Evolutionary conservation across 2,329 filamentous ascomycete genomes (phyloP).

Genomic region (Cercospora canescens): DNA sequence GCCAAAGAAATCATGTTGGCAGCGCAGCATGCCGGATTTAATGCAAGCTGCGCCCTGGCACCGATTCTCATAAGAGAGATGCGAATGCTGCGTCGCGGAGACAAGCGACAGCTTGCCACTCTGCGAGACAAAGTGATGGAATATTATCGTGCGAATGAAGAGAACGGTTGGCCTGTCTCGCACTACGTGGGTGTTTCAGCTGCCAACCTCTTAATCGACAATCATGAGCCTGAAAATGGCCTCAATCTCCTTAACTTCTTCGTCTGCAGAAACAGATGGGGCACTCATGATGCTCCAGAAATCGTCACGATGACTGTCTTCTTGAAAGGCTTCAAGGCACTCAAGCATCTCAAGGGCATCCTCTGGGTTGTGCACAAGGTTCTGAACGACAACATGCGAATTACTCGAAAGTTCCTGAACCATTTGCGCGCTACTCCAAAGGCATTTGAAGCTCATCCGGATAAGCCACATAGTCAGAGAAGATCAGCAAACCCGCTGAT

Average conservation of each 20-base stretch:
- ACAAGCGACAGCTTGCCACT: constrained; percentile 17
- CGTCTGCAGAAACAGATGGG: constrained; percentile 30
- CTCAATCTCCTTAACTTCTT: constrained; percentile 33
- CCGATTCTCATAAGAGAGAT: constrained; percentile 34
- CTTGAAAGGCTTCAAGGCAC: constrained; percentile 31
- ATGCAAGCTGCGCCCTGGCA: constrained; percentile 29
- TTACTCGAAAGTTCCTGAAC: constrained; percentile 30
- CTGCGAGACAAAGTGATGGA: constrained; percentile 27
- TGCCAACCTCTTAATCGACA: constrained; percentile 33
- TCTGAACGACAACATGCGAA: constrained; percentile 29
- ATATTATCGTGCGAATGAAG: constrained; percentile 35
- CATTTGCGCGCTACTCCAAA: neutral
- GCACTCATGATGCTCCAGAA: constrained; percentile 25
- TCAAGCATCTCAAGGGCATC: constrained; percentile 26
- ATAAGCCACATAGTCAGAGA: neutral
- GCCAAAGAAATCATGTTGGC: constrained; percentile 27
- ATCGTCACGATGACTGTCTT: constrained; percentile 36
- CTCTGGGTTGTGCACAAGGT: constrained; percentile 33
- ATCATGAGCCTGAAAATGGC: constrained; percentile 25
- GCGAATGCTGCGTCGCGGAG: constrained; percentile 3
- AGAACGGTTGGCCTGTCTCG: constrained; percentile 27
- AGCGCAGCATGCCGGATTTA: constrained; percentile 33
- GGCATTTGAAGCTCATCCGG: neutral
- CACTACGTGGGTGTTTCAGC: constrained; percentile 33
- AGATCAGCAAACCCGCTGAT: neutral